A percentile compares a stretch with the other conserved stretches of the same genome.
phyloP scores from a whole-genome alignment of 129 eudicot species.

The Erigeron canadensis region DNA sequence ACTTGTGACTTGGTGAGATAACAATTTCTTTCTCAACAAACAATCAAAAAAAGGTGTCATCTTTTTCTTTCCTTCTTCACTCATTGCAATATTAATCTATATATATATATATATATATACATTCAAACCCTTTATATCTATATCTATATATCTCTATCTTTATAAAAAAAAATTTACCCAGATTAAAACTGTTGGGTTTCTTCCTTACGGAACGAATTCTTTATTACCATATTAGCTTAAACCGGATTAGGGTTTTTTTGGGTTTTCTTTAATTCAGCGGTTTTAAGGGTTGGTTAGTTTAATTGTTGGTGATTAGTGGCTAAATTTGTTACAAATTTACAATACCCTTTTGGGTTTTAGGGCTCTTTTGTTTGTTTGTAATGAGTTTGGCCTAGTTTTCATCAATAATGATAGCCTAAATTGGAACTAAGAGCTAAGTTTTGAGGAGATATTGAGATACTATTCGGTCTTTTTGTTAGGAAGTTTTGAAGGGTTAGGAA shows the following conservation, averaged over 20 bases:
- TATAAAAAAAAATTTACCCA: background rate
- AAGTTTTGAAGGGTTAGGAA: constrained; percentile 20
- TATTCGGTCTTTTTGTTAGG: constrained; percentile 32
- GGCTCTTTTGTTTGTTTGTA: constrained; percentile 41
- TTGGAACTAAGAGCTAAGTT: constrained; percentile 19
- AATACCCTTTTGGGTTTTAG: constrained; percentile 34
- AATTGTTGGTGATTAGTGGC: constrained; percentile 19
- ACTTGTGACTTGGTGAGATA: constrained; percentile 28
- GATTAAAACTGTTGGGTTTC: constrained; percentile 26
- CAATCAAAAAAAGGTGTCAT: constrained; percentile 31
- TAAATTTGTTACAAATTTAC: constrained; percentile 14
- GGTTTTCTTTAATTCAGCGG: constrained; percentile 25
- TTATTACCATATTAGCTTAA: background rate
- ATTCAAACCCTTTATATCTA: constrained; percentile 31
- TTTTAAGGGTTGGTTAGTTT: constrained; percentile 27
- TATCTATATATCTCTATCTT: constrained; percentile 13
- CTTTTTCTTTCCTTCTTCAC: constrained; percentile 20
- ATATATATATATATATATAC: constrained; percentile 18
- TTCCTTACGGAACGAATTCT: constrained; percentile 4
- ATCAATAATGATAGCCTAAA: constrained; percentile 21
- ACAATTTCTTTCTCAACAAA: constrained; percentile 30
- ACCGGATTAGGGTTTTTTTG: constrained; percentile 27
- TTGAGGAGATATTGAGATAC: constrained; percentile 23
- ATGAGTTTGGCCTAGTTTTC: constrained; percentile 32
- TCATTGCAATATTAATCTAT: constrained; percentile 13